A percentile compares a stretch with the other conserved stretches of the same genome.
These are phyloP conservation scores for Acacia pycnantha DNA, from an alignment of 331 rosid species.

Conservation along the genomic window DNA sequence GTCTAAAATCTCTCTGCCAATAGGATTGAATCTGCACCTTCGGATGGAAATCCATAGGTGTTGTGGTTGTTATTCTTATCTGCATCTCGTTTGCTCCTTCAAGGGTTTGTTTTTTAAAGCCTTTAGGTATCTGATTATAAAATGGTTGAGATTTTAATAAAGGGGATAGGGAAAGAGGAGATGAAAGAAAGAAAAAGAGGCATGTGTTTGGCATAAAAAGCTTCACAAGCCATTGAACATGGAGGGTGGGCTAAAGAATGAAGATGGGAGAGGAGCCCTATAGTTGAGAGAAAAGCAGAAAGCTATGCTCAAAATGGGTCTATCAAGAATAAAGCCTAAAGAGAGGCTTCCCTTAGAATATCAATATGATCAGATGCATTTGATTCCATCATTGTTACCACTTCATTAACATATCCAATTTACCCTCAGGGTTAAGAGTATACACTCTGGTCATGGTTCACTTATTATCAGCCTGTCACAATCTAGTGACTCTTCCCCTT, in stretches of 20 bases:
- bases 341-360: slow-evolving; percentile 39
- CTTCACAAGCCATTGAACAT: slow-evolving; percentile 31
- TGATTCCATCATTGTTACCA: slow-evolving; percentile 28
- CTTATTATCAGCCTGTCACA: not conserved
- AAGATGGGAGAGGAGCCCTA: slow-evolving; percentile 43
- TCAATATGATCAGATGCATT: slow-evolving; percentile 45
- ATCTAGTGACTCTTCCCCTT: not conserved
- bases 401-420: slow-evolving; percentile 13
- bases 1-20: slow-evolving; percentile 51
- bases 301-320: slow-evolving; percentile 36
- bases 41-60: slow-evolving; percentile 40
- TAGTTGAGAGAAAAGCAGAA: slow-evolving; percentile 30
- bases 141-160: slow-evolving; percentile 49
- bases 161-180: slow-evolving; percentile 17
- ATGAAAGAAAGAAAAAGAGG: slow-evolving; percentile 37
- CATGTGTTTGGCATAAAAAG: slow-evolving; percentile 52
- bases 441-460: not conserved
- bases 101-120: slow-evolving; percentile 29
- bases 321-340: slow-evolving; percentile 52
- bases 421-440: not conserved
- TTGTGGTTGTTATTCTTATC: slow-evolving; percentile 29
- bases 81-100: slow-evolving; percentile 37
- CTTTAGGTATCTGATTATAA: slow-evolving; percentile 39
- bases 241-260: slow-evolving; percentile 35
- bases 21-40: slow-evolving; percentile 44